Conservation (phyloP, 768 basidiomycete species). For the Daedaleopsis nitida region DNA sequence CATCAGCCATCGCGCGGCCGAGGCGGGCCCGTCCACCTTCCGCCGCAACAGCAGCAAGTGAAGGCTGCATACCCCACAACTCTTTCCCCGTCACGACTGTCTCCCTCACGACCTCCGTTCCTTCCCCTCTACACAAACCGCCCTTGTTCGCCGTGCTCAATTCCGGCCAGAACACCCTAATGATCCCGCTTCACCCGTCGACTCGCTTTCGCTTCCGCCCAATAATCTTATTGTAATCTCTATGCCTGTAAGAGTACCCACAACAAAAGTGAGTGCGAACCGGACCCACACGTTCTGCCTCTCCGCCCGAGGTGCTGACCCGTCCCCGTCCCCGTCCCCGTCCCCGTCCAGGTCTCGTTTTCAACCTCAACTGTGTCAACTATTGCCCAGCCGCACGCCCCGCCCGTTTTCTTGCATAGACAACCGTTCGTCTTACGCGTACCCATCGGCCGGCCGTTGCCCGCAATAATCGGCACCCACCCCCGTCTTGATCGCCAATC, state of each 20-base stretch:
- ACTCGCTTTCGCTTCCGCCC: constrained; percentile 2
- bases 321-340: too few species aligned
- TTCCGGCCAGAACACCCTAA: constrained; percentile 5
- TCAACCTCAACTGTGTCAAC: background rate
- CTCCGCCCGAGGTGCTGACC: too few species aligned
- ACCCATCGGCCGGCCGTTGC: constrained; percentile 8
- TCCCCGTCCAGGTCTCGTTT: background rate
- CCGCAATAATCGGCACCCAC: background rate
- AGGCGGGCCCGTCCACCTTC: constrained; percentile 14
- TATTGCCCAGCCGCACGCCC: constrained; percentile 12
- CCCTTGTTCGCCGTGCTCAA: constrained; percentile 2
- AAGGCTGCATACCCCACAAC: background rate
- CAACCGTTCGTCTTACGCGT: constrained; percentile 22
- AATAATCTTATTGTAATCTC: constrained; percentile 25
- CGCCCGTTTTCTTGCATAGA: constrained; percentile 8
- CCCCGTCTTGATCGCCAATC: background rate
- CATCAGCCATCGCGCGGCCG: constrained; percentile 20
- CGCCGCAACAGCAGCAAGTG: constrained; percentile 23
- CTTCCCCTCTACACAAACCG: background rate
- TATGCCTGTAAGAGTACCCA: constrained; percentile 7
- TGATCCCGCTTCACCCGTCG: constrained; percentile 7
- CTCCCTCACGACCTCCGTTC: background rate
- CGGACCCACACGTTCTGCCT: too few species aligned
- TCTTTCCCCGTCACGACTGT: background rate
- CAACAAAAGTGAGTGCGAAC: too few species aligned